Conservation (phyloP, 257 asterid species). For the Vinca minor region DNA sequence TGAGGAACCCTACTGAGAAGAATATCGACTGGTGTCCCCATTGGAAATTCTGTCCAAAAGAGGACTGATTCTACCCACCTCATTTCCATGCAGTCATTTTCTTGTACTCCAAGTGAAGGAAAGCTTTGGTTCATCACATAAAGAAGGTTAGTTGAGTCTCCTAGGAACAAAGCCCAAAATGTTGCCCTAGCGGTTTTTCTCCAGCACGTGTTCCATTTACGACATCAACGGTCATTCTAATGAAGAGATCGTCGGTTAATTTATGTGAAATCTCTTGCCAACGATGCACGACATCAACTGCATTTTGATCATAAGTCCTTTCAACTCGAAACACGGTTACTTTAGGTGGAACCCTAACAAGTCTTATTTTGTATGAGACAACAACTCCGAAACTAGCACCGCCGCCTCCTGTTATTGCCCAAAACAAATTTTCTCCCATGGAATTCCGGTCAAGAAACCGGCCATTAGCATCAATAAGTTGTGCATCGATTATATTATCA, state of each 20-base stretch:
- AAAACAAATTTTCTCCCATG: conserved; percentile 20
- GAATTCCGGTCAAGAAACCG: conserved; percentile 7
- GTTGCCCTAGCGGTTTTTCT: conserved; percentile 4
- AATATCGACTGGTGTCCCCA: not conserved
- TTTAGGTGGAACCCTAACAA: conserved; percentile 10
- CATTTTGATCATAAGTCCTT: conserved; percentile 6
- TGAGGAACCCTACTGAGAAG: conserved; percentile 11
- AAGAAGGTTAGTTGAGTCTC: not conserved
- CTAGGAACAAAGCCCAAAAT: conserved; percentile 10
- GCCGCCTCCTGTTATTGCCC: conserved; percentile 21
- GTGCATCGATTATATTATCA: conserved; percentile 15
- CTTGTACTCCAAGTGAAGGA: conserved; percentile 4
- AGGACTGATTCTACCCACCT: conserved; percentile 14
- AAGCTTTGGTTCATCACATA: conserved; percentile 6
- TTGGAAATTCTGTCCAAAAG: not conserved
- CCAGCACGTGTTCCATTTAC: not conserved
- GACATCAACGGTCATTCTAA: conserved; percentile 2
- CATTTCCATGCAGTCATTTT: conserved; percentile 12
- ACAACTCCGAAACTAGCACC: conserved; percentile 17
- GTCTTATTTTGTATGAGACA: too few relatives aligned
- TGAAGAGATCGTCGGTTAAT: conserved; percentile 7
- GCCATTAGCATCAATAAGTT: conserved; percentile 12
- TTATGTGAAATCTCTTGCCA: conserved; percentile 6
- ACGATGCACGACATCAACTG: not conserved
- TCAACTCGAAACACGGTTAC: conserved; percentile 11